phyloP scores from a whole-genome alignment of 2,329 filamentous ascomycete species.

The Colletotrichum cordylinicola region DNA sequence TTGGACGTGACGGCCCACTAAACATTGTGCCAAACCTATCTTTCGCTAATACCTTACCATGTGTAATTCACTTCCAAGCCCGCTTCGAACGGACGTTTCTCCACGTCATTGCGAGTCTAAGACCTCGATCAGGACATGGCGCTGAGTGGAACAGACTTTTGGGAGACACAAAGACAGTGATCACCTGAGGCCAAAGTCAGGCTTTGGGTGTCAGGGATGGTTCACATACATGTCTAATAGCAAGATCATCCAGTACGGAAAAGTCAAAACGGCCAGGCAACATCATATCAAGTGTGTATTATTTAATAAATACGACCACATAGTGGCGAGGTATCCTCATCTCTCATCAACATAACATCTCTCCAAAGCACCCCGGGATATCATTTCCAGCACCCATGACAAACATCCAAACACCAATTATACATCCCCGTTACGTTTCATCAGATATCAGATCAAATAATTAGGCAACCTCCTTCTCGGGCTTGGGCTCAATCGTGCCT shows the following conservation, averaged over 20 bases:
- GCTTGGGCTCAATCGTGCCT: slow-evolving; percentile 14
- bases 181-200: too few relatives aligned
- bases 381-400: not conserved
- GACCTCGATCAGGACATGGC: too few relatives aligned
- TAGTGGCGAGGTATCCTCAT: not conserved
- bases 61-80: too few relatives aligned
- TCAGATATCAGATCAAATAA: not conserved
- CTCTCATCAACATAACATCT: not conserved
- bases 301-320: not conserved
- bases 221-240: too few relatives aligned
- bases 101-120: too few relatives aligned
- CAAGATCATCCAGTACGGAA: not conserved
- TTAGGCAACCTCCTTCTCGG: slow-evolving; percentile 2
- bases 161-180: too few relatives aligned
- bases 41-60: too few relatives aligned
- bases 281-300: not conserved
- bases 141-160: too few relatives aligned
- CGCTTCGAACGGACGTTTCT: too few relatives aligned
- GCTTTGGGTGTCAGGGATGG: too few relatives aligned
- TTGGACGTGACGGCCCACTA: too few relatives aligned
- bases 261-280: not conserved
- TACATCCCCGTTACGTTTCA: not conserved
- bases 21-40: too few relatives aligned
- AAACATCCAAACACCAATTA: not conserved
- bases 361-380: not conserved